Conservation (phyloP, 495 filamentous ascomycete genomes). For the Pyrenula aspistea region DNA sequence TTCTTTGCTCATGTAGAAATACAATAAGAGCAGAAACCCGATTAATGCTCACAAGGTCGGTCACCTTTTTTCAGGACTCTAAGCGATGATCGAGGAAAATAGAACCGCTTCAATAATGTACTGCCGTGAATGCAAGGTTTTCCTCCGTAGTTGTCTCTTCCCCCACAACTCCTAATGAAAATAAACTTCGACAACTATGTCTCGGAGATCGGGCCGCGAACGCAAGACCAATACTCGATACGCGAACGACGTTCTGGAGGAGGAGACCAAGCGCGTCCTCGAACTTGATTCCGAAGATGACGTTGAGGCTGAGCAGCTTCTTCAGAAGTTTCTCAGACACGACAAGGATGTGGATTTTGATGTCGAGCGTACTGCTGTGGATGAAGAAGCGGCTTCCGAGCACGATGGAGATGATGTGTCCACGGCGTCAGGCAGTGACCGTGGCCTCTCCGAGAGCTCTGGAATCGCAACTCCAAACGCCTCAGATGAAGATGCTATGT, state of each 20-base stretch:
- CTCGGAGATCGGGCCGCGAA: conserved; percentile 12
- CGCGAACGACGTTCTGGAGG: conserved; percentile 6
- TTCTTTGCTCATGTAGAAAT: too few relatives aligned
- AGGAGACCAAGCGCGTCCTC: conserved; percentile 5
- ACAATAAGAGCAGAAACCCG: too few relatives aligned
- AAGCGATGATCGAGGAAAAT: too few relatives aligned
- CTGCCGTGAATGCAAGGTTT: too few relatives aligned
- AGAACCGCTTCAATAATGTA: too few relatives aligned
- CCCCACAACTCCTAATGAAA: too few relatives aligned
- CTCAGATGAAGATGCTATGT: conserved; percentile 7
- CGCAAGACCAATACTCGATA: conserved; percentile 14
- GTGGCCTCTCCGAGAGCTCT: conserved; percentile 11
- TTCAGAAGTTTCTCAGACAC: not conserved
- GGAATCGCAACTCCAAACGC: conserved; percentile 11
- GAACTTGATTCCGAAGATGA: conserved; percentile 11
- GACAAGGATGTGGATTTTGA: conserved; percentile 6
- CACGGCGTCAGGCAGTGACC: not conserved
- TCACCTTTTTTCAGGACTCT: too few relatives aligned
- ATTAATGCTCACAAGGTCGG: too few relatives aligned
- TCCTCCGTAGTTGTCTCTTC: too few relatives aligned
- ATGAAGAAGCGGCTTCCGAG: not conserved
- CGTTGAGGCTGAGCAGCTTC: conserved; percentile 1
- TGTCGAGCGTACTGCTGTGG: not conserved
- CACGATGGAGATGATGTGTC: conserved; percentile 7
- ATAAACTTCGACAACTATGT: not conserved